Base-by-base conservation (phyloP, 345 rosid genomes). In the Boechera stricta region DNA sequence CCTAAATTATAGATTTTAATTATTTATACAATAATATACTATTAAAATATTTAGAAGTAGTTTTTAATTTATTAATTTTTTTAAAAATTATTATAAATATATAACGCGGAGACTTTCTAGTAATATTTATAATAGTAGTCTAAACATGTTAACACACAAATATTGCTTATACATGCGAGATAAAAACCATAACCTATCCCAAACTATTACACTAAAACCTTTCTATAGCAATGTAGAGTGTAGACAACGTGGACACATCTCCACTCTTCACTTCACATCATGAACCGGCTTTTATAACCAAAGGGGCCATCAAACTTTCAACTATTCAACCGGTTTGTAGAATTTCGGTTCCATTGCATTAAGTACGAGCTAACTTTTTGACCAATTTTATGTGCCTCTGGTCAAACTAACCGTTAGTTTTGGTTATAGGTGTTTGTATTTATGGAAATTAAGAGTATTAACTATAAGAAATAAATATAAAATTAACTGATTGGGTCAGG, bases 281-380 rank as follows among this genome's bases (percentile, higher is more conserved):
- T 47, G 48, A 55, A 18, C 35, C 26, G 36, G 52, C 38, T 61
- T 48, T 62, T 41, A 7, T 31, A 73, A 63, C 53, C 61, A 29
- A 41, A 73, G 7, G 10, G 8, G 21, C 45, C 62, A 75, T 75
- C 74, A 75, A 76, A 76, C 79, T 76, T 76, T 76, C 80, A 70
- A 77, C 29, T 39, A 24, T 52, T 59, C 7, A n/a, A 70, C 21
- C 59, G 59, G 63, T 62, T 69, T 24, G 47, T 61, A 53, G 75
- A 76, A 69, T 53, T 61, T 76, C 75, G 49, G 80, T 53, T 76
- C 51, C 32, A 10, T 61, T n/a, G 70, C 64, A 76, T 42, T 76
- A 62, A 63, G 3, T 41, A 42, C 52, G 52, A 77, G 55, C 76
- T 54, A 77, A 77, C 76, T 77, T 69, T 63, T 64, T 32, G 49